These are phyloP conservation scores for Aspergillus tubingensis DNA, from an alignment of 2,329 filamentous ascomycete species.

Conservation along the genomic window DNA sequence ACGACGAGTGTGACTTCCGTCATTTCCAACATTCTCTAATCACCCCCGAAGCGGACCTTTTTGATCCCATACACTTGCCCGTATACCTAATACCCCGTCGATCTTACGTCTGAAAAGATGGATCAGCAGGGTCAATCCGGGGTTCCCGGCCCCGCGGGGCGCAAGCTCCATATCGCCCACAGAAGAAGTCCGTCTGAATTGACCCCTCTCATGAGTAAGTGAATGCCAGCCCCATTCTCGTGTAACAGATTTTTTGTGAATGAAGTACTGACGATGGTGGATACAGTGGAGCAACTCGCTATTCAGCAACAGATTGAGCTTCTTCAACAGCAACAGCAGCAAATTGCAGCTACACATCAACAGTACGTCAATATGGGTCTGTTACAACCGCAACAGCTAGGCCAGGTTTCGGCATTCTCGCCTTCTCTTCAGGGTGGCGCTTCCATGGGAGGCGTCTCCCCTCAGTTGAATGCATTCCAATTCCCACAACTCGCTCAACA, in stretches of 20 bases:
- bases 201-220: slow-evolving; percentile 94
- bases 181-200: slow-evolving; percentile 95
- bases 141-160: slow-evolving; percentile 72
- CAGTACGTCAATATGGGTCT: slow-evolving; percentile 98
- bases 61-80: slow-evolving; percentile 17
- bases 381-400: slow-evolving; percentile 82
- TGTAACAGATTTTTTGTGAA: slow-evolving; percentile 36
- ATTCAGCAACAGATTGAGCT: slow-evolving; percentile 98
- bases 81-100: slow-evolving; percentile 16
- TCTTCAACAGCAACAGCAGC: slow-evolving; percentile 95
- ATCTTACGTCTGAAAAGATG: slow-evolving; percentile 51
- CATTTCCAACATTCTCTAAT: slow-evolving; percentile 29
- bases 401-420: slow-evolving; percentile 70
- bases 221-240: slow-evolving; percentile 33
- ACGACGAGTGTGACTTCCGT: slow-evolving; percentile 29
- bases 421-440: slow-evolving; percentile 68
- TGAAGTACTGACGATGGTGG: slow-evolving; percentile 20
- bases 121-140: slow-evolving; percentile 63
- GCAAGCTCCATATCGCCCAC: slow-evolving; percentile 95
- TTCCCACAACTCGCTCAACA: slow-evolving; percentile 80
- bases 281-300: slow-evolving; percentile 88
- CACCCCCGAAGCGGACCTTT: slow-evolving; percentile 17
- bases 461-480: slow-evolving; percentile 78
- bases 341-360: slow-evolving; percentile 93
- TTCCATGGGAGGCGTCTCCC: slow-evolving; percentile 71